Conservation (phyloP, 306 rosid genomes). For the Dryas drummondii region DNA sequence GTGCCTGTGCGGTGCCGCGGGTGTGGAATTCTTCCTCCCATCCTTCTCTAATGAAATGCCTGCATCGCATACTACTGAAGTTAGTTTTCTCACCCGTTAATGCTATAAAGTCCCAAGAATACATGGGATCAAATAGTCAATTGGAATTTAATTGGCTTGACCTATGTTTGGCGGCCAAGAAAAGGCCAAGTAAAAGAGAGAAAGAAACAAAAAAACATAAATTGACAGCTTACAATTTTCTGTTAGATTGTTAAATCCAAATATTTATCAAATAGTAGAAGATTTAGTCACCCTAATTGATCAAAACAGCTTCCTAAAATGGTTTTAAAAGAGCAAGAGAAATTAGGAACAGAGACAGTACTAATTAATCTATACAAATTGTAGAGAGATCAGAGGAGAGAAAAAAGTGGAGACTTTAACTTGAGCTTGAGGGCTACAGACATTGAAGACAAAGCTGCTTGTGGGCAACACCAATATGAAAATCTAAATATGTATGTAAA, state of each 20-base stretch:
- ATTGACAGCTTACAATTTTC: too few relatives aligned
- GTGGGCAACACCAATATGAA: slow-evolving; percentile 82
- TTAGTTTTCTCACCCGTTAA: neutral
- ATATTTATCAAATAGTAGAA: too few relatives aligned
- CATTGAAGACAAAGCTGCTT: too few relatives aligned
- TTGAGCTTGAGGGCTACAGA: slow-evolving; percentile 77
- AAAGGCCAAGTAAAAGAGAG: too few relatives aligned
- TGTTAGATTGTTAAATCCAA: too few relatives aligned
- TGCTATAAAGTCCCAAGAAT: neutral
- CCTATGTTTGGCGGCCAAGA: too few relatives aligned
- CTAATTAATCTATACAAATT: neutral
- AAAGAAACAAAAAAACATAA: too few relatives aligned
- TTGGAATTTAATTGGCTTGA: neutral
- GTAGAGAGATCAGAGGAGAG: too few relatives aligned
- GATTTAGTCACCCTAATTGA: too few relatives aligned
- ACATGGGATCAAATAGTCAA: neutral
- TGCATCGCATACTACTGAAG: slow-evolving; percentile 31
- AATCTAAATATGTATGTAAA: neutral
- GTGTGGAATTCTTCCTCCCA: slow-evolving; percentile 25
- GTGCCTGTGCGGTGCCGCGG: too few relatives aligned
- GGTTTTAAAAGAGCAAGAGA: too few relatives aligned
- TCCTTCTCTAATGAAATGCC: slow-evolving; percentile 26
- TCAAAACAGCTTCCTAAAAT: too few relatives aligned
- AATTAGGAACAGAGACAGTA: neutral
- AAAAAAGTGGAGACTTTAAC: slow-evolving; percentile 32